These are phyloP conservation scores for Cordia subcordata DNA, from an alignment of 257 asterid species.

Conservation along the genomic window DNA sequence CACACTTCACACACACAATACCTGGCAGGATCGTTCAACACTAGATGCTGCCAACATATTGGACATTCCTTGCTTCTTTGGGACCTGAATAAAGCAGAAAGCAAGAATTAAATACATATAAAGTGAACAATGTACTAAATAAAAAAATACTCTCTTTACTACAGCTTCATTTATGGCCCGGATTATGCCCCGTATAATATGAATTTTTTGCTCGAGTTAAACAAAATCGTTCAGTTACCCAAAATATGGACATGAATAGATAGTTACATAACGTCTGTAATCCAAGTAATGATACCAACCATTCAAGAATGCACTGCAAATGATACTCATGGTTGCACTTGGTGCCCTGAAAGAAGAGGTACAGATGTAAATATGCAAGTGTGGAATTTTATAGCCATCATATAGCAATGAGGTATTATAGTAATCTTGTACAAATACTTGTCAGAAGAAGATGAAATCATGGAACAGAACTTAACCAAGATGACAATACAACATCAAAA, in stretches of 20 bases:
- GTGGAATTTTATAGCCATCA: not conserved
- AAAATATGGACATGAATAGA: too few relatives aligned
- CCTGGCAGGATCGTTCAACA: slow-evolving; percentile 54
- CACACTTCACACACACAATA: slow-evolving; percentile 8
- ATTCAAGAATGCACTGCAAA: slow-evolving; percentile 73
- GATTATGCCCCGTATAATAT: too few relatives aligned
- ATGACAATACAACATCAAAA: too few relatives aligned
- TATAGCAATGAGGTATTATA: not conserved
- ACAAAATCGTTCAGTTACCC: too few relatives aligned
- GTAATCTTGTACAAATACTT: too few relatives aligned
- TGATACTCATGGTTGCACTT: slow-evolving; percentile 68
- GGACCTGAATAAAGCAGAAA: slow-evolving; percentile 43
- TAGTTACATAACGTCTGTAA: too few relatives aligned
- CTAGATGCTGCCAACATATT: slow-evolving; percentile 55
- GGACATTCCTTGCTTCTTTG: slow-evolving; percentile 72
- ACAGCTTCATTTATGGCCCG: too few relatives aligned
- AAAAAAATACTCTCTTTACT: too few relatives aligned
- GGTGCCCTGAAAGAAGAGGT: slow-evolving; percentile 43
- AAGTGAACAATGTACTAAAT: too few relatives aligned
- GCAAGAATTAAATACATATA: not conserved
- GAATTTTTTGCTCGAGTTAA: too few relatives aligned
- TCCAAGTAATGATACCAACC: slow-evolving; percentile 30
- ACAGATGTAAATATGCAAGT: not conserved
- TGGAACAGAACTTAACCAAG: too few relatives aligned
- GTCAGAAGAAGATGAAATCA: too few relatives aligned